Base-by-base conservation (phyloP, 768 basidiomycete species). In the Suillus subalutaceus region DNA sequence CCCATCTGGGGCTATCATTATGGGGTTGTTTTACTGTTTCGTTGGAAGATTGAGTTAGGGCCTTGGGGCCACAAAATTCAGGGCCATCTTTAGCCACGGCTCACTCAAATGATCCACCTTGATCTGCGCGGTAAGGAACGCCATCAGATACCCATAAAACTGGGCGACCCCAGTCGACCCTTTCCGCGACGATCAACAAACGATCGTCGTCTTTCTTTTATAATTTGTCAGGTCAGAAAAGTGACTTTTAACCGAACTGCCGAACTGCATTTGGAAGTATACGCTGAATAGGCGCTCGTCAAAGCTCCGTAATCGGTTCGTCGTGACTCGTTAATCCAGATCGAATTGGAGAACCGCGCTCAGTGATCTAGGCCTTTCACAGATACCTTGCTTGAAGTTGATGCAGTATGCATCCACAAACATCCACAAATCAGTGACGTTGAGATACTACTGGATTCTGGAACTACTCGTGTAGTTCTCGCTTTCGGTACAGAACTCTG, bases 141-240 rank as follows among this genome's bases (percentile, higher is more conserved):
- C 59, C 59, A 60, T 60, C 59, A 60, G 58, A 59, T 58, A 40
- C 37, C 56, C 13, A 38, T 55, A 40, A 59, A 20, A 13, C 41
- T 43, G 26, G 26, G 20, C 6, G 16, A 10, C 30, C 58, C 30
- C 59, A 10, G 40, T 12, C 7, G 16, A 32, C 59, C 58, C 35
- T 56, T 56, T 10, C 55, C 55, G 55, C 55, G 55, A 56, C 55
- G 55, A 60, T 26, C 26, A 43, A 26, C 26, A 26, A 26, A 26
- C 26, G 26, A 26, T 26, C 26, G 26, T 6, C 16, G 18, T 60
- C 41, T 60, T 16, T 43, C 26, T 60, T 16, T 26, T 57, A 57
- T n/a, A 37, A 37, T 37, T 37, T 58, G 58, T 41, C 58, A 43
- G 26, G 41, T 60, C 40, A 20, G 12, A 60, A 40, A 43, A 12